Evolutionary conservation across 495 filamentous ascomycete genomes (phyloP).

Genomic region (Pseudoneurospora amorphoporcata): DNA sequence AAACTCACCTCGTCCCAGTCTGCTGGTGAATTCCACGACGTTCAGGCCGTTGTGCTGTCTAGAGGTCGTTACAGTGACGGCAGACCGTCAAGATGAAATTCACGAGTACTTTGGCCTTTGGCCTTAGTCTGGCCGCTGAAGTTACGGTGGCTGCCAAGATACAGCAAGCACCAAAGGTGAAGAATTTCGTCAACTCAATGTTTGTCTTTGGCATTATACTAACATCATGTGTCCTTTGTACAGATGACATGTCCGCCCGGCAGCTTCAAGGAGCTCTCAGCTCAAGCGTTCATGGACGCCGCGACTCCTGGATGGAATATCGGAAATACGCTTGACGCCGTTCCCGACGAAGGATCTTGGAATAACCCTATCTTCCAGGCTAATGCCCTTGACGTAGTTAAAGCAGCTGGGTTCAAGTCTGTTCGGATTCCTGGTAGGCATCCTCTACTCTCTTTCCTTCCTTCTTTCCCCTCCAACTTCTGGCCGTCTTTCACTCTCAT

Average conservation of each 20-base stretch:
- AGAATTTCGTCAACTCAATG: neutral
- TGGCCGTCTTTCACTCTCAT: too few relatives aligned
- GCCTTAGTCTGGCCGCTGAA: neutral
- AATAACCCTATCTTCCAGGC: conserved; percentile 42
- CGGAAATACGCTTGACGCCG: conserved; percentile 52
- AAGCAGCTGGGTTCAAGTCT: conserved; percentile 46
- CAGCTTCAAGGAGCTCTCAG: conserved; percentile 47
- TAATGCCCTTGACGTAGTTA: conserved; percentile 40
- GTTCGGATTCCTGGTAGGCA: conserved; percentile 45
- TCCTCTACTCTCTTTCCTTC: neutral
- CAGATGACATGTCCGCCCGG: neutral
- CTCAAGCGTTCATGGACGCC: conserved; percentile 61
- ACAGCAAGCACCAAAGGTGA: neutral
- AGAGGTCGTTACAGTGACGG: neutral
- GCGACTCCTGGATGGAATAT: conserved; percentile 53
- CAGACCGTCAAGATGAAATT: neutral
- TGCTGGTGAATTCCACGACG: neutral
- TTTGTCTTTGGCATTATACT: neutral
- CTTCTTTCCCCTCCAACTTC: neutral
- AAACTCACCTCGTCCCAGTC: neutral
- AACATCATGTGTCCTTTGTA: neutral
- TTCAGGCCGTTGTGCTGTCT: neutral
- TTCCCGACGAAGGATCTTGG: conserved; percentile 49
- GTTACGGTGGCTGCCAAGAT: neutral
- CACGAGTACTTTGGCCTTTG: neutral